Evolutionary conservation across 2,329 filamentous ascomycete species (phyloP).

Genomic region (Aspergillus uvarum): DNA sequence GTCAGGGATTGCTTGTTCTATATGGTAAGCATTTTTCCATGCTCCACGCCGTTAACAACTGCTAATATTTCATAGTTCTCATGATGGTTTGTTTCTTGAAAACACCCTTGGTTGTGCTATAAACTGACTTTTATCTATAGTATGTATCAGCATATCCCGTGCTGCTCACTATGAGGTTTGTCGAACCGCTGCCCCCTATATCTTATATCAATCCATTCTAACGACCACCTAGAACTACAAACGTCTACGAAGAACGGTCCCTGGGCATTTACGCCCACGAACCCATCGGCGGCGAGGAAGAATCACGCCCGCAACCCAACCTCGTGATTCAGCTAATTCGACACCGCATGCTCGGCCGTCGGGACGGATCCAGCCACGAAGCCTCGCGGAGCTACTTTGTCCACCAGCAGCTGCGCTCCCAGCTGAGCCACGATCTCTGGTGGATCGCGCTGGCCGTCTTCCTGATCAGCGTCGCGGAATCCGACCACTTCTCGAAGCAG

Average conservation of each 20-base stretch:
- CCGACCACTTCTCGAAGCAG: slow-evolving; percentile 52
- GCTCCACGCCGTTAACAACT: background rate
- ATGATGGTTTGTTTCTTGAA: slow-evolving; percentile 34
- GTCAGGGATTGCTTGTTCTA: slow-evolving; percentile 38
- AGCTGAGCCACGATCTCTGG: slow-evolving; percentile 68
- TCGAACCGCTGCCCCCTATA: background rate
- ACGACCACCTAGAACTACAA: slow-evolving; percentile 55
- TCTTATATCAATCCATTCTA: slow-evolving; percentile 3
- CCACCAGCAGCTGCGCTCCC: slow-evolving; percentile 60
- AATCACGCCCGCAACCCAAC: slow-evolving; percentile 22
- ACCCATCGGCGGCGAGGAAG: slow-evolving; percentile 18
- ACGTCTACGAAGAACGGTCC: slow-evolving; percentile 69
- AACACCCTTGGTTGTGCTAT: background rate
- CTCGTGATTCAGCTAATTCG: slow-evolving; percentile 29
- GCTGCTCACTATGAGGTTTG: slow-evolving; percentile 35
- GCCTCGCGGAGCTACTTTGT: slow-evolving; percentile 51
- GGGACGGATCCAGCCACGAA: slow-evolving; percentile 21
- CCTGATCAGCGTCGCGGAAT: slow-evolving; percentile 61
- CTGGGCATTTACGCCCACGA: slow-evolving; percentile 52
- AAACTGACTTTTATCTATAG: slow-evolving; percentile 18
- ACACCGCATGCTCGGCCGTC: slow-evolving; percentile 27
- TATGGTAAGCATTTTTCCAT: slow-evolving; percentile 23
- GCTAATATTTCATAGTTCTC: slow-evolving; percentile 29
- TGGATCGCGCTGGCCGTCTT: slow-evolving; percentile 62
- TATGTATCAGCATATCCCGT: slow-evolving; percentile 40